phyloP scores from a whole-genome alignment of 2,329 filamentous ascomycete species.

The Cladosporium sp. region DNA sequence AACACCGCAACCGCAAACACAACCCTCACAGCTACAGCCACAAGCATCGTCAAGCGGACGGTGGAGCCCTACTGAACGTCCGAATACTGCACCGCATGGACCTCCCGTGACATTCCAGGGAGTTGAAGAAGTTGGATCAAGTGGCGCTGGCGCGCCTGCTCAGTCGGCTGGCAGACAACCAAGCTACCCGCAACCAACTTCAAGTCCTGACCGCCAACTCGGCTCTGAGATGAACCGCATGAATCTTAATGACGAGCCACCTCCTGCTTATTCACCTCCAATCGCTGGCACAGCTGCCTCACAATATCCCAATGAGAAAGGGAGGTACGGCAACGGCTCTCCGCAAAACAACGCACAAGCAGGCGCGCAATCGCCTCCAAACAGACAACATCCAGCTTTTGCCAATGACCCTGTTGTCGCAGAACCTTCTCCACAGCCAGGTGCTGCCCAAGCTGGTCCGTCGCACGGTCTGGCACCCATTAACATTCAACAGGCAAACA shows the following conservation, averaged over 20 bases:
- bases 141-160: constrained; percentile 13
- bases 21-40: constrained; percentile 29
- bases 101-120: constrained; percentile 92
- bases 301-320: constrained; percentile 75
- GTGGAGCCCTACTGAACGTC: constrained; percentile 92
- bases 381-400: constrained; percentile 73
- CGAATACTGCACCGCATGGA: constrained; percentile 80
- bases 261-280: constrained; percentile 77
- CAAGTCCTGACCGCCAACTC: constrained; percentile 58
- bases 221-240: constrained; percentile 75
- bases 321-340: constrained; percentile 46
- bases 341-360: constrained; percentile 28
- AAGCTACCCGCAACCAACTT: constrained; percentile 39
- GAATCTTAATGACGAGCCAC: constrained; percentile 75
- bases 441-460: constrained; percentile 23
- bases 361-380: constrained; percentile 24
- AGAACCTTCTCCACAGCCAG: constrained; percentile 50
- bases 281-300: constrained; percentile 42
- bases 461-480: constrained; percentile 37
- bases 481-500: constrained; percentile 35
- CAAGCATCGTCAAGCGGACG: constrained; percentile 54
- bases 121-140: constrained; percentile 58
- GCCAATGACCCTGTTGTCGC: constrained; percentile 65
- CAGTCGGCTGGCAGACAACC: constrained; percentile 15
- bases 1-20: constrained; percentile 15